These are phyloP conservation scores for Agaricus sinodeliciosus DNA, from an alignment of 768 basidiomycete species.

Conservation along the genomic window DNA sequence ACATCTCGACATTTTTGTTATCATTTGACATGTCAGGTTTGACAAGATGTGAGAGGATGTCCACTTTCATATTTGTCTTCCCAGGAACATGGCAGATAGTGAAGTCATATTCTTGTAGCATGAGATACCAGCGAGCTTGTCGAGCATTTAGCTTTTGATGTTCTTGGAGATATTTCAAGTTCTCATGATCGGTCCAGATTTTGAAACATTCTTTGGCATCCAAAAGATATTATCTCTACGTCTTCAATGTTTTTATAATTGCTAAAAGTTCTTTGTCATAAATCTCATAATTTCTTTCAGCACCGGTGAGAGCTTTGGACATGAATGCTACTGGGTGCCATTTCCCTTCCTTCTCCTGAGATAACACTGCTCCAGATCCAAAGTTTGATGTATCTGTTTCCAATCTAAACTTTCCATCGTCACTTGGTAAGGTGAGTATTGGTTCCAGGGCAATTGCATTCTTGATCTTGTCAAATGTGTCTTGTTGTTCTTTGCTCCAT, in stretches of 20 bases:
- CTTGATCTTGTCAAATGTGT: neutral
- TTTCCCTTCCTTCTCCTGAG: too few relatives aligned
- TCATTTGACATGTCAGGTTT: too few relatives aligned
- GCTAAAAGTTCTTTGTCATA: constrained; percentile 35
- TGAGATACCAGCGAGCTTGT: too few relatives aligned
- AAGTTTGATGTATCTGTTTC: too few relatives aligned
- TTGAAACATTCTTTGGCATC: constrained; percentile 18
- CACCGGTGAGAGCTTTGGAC: constrained; percentile 12
- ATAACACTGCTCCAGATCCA: too few relatives aligned
- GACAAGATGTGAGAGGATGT: constrained; percentile 17
- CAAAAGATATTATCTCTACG: constrained; percentile 18
- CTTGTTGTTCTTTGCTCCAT: neutral
- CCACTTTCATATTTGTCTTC: constrained; percentile 7
- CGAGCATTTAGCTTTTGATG: neutral
- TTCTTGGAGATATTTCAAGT: constrained; percentile 20
- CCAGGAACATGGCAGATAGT: too few relatives aligned
- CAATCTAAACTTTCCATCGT: neutral
- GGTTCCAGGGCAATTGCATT: neutral
- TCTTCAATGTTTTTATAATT: constrained; percentile 24
- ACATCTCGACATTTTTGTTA: too few relatives aligned
- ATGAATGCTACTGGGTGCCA: too few relatives aligned
- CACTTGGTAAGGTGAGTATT: neutral
- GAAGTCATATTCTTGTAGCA: too few relatives aligned
- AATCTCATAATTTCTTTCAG: constrained; percentile 39
- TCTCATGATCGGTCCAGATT: constrained; percentile 30